phyloP scores from a whole-genome alignment of 495 filamentous ascomycete species.

The Annulohypoxylon bovei region DNA sequence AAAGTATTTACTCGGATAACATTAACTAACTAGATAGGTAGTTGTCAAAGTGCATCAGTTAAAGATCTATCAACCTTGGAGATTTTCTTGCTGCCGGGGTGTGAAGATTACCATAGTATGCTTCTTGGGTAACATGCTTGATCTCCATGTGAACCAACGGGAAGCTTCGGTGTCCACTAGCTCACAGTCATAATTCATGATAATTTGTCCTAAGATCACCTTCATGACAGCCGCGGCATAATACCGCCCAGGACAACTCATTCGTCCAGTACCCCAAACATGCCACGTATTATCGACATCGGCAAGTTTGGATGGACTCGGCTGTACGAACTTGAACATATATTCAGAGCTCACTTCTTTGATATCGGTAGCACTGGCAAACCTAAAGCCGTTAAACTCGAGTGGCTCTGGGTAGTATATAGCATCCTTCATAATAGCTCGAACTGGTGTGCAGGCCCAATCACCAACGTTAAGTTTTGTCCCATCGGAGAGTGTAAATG shows the following conservation, averaged over 20 bases:
- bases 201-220: conserved; percentile 38
- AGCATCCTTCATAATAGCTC: background rate
- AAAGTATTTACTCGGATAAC: no score
- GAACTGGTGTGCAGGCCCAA: background rate
- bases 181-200: conserved; percentile 38
- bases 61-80: no score
- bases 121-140: conserved; percentile 28
- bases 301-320: conserved; percentile 34
- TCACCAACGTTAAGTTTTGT: conserved; percentile 13
- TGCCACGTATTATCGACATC: conserved; percentile 35
- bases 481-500: conserved; percentile 44
- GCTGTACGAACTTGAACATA: no score
- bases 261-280: conserved; percentile 43
- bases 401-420: background rate
- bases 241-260: conserved; percentile 40
- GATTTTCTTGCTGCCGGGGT: conserved; percentile 7
- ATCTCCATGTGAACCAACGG: conserved; percentile 40
- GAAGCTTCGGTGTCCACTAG: conserved; percentile 21
- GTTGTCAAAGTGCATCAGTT: no score
- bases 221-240: conserved; percentile 45
- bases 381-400: background rate
- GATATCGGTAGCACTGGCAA: no score
- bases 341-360: no score
- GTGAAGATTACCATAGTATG: conserved; percentile 29
- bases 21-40: no score